Evolutionary conservation across 2,329 filamentous ascomycete genomes (phyloP), one percentile per base, ranked within the genome.

Genomic region (Xylariaceae sp.): DNA sequence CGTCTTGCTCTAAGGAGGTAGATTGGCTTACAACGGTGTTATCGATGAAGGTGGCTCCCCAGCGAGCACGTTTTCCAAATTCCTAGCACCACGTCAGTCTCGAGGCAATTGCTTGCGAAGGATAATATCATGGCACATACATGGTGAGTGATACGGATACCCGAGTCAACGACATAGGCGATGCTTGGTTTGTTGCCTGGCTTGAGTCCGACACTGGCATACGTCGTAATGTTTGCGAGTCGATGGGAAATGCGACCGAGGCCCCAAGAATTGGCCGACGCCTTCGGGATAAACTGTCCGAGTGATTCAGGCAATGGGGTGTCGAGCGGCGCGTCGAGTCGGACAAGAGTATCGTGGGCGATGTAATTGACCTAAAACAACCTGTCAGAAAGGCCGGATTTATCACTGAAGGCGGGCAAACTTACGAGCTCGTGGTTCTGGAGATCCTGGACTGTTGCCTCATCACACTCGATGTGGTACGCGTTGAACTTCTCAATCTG

Each of bases 231-330:
- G 5, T 66, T 67, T 6, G 64, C 58, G 5, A 58, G 30, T 39
- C 69, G 65, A 58, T 70, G 68, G 2, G 69, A 71, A 50, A 70
- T 66, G 5, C 69, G 63, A 10, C 65, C 66, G 1, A 71, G 61
- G 1, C 69, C 69, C 69, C 69, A 71, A 2, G 61, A 39, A 7
- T 13, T 18, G 17, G 15, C 15, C 18, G 47, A 17, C 6, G 30
- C 34, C 13, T 50, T 11, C 7, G 58, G 53, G 5, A 30, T 30
- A 6, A 49, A 10, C 9, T 23, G 51, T 30, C 49, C 53, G 11
- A 8, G 18, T 10, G 23, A 3, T 11, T 18, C 55, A 18, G 39
- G 23, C 5, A 15, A 10, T 11, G 23, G 37, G 54, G 53, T 35
- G 59, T 56, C 6, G 53, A 49, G 6, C 23, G 23, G 23, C 23